phyloP scores from a whole-genome alignment of 768 basidiomycete species.

The Glaciozyma martinii region DNA sequence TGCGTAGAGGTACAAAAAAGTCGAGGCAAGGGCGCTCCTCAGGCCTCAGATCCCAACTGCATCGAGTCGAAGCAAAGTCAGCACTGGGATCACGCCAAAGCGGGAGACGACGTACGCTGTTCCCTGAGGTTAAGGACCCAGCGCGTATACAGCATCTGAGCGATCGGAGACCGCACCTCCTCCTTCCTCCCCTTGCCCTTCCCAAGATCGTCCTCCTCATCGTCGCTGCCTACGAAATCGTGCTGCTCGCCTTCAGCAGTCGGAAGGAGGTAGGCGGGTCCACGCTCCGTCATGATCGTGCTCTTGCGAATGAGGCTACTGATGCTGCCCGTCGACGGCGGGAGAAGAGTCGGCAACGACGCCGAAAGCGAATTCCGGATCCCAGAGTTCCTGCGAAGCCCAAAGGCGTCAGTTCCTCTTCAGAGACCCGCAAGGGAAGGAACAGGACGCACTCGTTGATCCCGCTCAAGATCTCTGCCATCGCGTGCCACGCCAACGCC shows the following conservation, averaged over 20 bases:
- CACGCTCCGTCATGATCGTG: constrained; percentile 76
- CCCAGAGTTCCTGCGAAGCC: constrained; percentile 57
- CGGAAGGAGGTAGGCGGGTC: constrained; percentile 60
- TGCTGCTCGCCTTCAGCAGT: constrained; percentile 31
- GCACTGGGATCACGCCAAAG: neutral
- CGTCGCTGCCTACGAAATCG: constrained; percentile 23
- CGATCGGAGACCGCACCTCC: constrained; percentile 62
- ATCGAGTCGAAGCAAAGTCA: neutral
- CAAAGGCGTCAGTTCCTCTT: neutral
- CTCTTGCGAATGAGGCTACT: constrained; percentile 39
- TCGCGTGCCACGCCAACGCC: constrained; percentile 71
- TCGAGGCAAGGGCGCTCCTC: neutral
- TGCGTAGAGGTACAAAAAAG: too few relatives aligned
- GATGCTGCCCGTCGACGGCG: constrained; percentile 49
- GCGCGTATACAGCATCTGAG: constrained; percentile 90
- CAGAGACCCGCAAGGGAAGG: neutral
- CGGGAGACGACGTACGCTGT: constrained; percentile 14
- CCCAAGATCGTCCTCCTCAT: constrained; percentile 3
- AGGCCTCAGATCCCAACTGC: neutral
- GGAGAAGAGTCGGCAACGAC: constrained; percentile 61
- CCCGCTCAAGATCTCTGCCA: constrained; percentile 79
- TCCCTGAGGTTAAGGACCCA: constrained; percentile 75
- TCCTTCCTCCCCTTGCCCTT: constrained; percentile 32
- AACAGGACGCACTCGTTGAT: constrained; percentile 69
- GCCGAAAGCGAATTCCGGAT: constrained; percentile 76